phyloP scores from a whole-genome alignment of 164 flowering plant species.

The Macadamia integrifolia region DNA sequence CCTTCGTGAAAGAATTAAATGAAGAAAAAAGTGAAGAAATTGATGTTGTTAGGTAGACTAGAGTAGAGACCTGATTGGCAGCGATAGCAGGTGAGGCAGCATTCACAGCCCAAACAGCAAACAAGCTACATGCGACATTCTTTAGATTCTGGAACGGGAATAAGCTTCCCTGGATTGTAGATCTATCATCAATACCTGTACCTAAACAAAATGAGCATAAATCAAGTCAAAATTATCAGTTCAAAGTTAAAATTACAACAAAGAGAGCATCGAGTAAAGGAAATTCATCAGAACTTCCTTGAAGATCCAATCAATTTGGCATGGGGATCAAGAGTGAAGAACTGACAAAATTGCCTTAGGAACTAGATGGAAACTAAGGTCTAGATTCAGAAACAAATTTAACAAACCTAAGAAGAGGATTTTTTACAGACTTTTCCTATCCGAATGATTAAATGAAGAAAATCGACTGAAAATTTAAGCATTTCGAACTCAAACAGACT shows the following conservation, averaged over 20 bases:
- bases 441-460: background rate
- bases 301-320: background rate
- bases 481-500: background rate
- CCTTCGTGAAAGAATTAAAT: background rate
- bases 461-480: background rate
- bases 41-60: background rate
- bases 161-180: conserved; percentile 18
- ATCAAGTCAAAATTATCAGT: background rate
- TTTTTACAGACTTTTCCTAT: background rate
- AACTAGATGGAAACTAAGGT: too few species aligned
- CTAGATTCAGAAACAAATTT: background rate
- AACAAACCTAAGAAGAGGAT: background rate
- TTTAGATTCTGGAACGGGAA: conserved; percentile 37
- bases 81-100: conserved; percentile 75
- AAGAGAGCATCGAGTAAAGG: too few species aligned
- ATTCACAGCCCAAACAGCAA: conserved; percentile 75
- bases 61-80: conserved; percentile 54
- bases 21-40: background rate
- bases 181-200: conserved; percentile 23
- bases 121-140: conserved; percentile 61
- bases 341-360: background rate
- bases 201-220: conserved; percentile 6
- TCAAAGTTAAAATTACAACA: background rate
- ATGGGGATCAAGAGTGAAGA: too few species aligned
- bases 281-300: background rate